Evolutionary conservation across 2,329 filamentous ascomycete genomes (phyloP), one percentile per base, ranked within the genome.

Genomic region (Plectosphaerella cucumerina): DNA sequence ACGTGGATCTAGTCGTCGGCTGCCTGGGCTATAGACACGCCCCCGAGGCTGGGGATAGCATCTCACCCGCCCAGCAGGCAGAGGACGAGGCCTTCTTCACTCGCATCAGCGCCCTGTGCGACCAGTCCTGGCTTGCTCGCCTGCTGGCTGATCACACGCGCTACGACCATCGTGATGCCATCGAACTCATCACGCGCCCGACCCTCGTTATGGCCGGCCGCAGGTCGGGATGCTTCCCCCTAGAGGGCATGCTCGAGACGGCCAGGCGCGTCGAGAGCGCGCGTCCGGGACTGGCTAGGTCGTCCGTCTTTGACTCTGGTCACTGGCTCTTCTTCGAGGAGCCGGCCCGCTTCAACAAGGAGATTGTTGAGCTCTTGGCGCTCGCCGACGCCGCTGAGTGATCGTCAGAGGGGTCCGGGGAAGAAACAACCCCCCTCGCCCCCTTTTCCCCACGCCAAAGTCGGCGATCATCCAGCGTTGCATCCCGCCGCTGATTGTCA

Each of bases 281-380:
- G 15, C 53, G 55, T 1, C 54, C 58, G 2, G 55, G 45, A 3
- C 42, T 62, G 43, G 68, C 59, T 3, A 60, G 51, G 49, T 58
- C 62, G 53, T 59, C 59, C 3, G 56, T 68, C 6, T 72, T 65
- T 44, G 64, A 69, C 4, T 59, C 65, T 3, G 70, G 70, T 0
- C 70, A 72, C 48, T 72, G 70, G 70, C 39, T 71, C 51, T 72
- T 72, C 44, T 72, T 66, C 23, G 70, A 72, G 59, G 63, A 71
- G 52, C 63, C 67, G 1, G 66, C 66, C 23, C 54, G 59, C 53
- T 72, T 71, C 48, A 69, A 70, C 48, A 48, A 33, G 41, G 65
- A 68, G 53, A 53, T 72, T 22, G 21, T 61, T 11, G 54, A 52
- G n/a, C 70, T 69, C 26, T 31, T 31, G 26, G 26, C 26, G 6